phyloP scores from a whole-genome alignment of 257 asterid genomes.

The Thymus mandschuricus region DNA sequence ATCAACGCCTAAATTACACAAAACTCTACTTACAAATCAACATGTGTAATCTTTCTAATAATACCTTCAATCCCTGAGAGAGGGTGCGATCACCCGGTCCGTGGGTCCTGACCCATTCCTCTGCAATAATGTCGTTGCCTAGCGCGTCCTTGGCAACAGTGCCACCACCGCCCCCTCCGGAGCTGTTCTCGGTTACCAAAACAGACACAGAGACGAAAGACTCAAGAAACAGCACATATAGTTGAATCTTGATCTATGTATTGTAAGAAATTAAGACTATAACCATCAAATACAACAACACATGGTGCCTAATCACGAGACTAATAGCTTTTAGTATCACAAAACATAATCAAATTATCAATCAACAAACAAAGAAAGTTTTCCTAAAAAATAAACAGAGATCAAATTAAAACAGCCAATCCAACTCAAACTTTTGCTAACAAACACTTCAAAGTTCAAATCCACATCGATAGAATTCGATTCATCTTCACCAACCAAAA shows the following conservation, averaged over 20 bases:
- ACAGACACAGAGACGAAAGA: not conserved
- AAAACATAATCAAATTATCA: not conserved
- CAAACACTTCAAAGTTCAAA: not conserved
- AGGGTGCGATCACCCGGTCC: constrained; percentile 93
- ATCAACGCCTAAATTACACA: too few relatives aligned
- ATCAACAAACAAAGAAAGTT: not conserved
- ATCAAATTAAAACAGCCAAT: not conserved
- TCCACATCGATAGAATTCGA: too few relatives aligned
- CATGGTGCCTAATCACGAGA: not conserved
- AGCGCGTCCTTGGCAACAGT: constrained; percentile 80
- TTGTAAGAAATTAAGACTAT: not conserved
- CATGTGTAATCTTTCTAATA: not conserved
- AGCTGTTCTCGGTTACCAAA: constrained; percentile 44
- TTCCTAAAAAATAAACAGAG: not conserved
- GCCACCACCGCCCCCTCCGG: constrained; percentile 61
- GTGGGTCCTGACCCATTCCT: constrained; percentile 68
- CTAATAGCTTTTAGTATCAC: not conserved
- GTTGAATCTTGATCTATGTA: not conserved
- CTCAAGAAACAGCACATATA: not conserved
- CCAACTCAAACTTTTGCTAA: not conserved
- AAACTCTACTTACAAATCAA: too few relatives aligned
- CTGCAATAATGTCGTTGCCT: constrained; percentile 80
- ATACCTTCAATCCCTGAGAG: constrained; percentile 86
- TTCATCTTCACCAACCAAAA: too few relatives aligned
- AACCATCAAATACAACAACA: not conserved